Percentiles rank a stretch among this genome's conserved stretches.
phyloP scores from a whole-genome alignment of 2,329 filamentous ascomycete species.

The Kalmusia sp. region DNA sequence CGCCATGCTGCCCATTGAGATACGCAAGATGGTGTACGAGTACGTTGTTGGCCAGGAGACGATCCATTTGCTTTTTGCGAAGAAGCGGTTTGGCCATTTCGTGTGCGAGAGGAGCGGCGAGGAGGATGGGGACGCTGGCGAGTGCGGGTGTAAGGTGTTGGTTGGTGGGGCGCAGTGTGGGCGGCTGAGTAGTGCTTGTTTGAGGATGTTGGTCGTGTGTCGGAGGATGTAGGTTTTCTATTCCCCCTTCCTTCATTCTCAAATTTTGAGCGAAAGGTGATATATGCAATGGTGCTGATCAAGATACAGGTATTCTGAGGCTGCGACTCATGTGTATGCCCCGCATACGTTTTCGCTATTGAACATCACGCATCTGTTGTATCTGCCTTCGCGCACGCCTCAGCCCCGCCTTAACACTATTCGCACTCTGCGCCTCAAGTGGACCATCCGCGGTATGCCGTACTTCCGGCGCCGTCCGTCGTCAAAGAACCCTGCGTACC shows the following conservation, averaged over 20 bases:
- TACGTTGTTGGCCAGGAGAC: conserved; percentile 35
- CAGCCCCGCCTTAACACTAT: conserved; percentile 34
- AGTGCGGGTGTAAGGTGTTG: conserved; percentile 39
- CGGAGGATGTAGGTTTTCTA: conserved; percentile 33
- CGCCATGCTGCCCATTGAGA: conserved; percentile 37
- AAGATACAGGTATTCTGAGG: conserved; percentile 37
- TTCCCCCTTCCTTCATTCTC: background rate
- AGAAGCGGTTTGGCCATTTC: conserved; percentile 41
- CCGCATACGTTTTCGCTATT: conserved; percentile 42
- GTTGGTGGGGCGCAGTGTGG: conserved; percentile 30
- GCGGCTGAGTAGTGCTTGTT: conserved; percentile 18
- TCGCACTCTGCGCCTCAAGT: conserved; percentile 37
- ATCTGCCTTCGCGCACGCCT: conserved; percentile 37
- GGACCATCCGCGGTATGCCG: conserved; percentile 43
- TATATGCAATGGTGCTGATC: background rate
- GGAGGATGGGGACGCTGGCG: conserved; percentile 11
- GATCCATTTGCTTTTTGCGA: conserved; percentile 39
- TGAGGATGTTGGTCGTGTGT: conserved; percentile 31
- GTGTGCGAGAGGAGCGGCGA: conserved; percentile 27
- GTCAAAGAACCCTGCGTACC: conserved; percentile 34
- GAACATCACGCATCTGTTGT: conserved; percentile 41
- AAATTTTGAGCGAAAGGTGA: background rate
- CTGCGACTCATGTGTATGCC: conserved; percentile 36
- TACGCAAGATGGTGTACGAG: conserved; percentile 40
- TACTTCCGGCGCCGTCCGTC: conserved; percentile 31